phyloP scores from a whole-genome alignment of 2,329 filamentous ascomycete species.

The Sporothrix brunneoviolacea region DNA sequence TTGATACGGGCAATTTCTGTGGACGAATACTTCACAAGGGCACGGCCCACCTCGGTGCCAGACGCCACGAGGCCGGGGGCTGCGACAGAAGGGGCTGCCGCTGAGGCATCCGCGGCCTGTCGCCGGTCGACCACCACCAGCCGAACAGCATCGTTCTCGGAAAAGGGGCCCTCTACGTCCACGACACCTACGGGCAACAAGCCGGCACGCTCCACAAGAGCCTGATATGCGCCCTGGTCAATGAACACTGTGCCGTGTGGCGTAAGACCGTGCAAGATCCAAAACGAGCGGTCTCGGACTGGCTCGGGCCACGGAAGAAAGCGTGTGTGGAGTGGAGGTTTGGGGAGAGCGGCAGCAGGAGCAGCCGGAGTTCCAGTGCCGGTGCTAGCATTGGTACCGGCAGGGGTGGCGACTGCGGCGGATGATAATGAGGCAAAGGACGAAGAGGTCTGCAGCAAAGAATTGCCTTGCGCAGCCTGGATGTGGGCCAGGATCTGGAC shows the following conservation, averaged over 20 bases:
- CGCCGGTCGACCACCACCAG: slow-evolving; percentile 68
- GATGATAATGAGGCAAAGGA: slow-evolving; percentile 11
- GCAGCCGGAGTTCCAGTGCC: slow-evolving; percentile 13
- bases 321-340: slow-evolving; percentile 75
- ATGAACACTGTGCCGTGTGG: slow-evolving; percentile 91
- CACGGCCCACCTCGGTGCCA: slow-evolving; percentile 73
- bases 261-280: slow-evolving; percentile 86
- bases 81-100: slow-evolving; percentile 76
- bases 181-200: slow-evolving; percentile 87
- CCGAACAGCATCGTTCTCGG: slow-evolving; percentile 86
- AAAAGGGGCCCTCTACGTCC: slow-evolving; percentile 81
- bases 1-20: slow-evolving; percentile 77
- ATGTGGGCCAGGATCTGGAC: slow-evolving; percentile 77
- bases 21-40: slow-evolving; percentile 88
- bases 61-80: slow-evolving; percentile 68
- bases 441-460: slow-evolving; percentile 18
- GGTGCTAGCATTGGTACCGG: neutral
- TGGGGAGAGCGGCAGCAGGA: slow-evolving; percentile 22
- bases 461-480: slow-evolving; percentile 49
- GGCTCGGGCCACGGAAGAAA: slow-evolving; percentile 81
- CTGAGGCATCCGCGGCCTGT: slow-evolving; percentile 70
- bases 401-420: neutral
- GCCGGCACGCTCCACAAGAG: slow-evolving; percentile 75
- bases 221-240: slow-evolving; percentile 78
- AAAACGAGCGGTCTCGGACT: slow-evolving; percentile 91